phyloP scores from a whole-genome alignment of 371 early-diverging fungal genomes.

The Conidiobolus incongruus region DNA sequence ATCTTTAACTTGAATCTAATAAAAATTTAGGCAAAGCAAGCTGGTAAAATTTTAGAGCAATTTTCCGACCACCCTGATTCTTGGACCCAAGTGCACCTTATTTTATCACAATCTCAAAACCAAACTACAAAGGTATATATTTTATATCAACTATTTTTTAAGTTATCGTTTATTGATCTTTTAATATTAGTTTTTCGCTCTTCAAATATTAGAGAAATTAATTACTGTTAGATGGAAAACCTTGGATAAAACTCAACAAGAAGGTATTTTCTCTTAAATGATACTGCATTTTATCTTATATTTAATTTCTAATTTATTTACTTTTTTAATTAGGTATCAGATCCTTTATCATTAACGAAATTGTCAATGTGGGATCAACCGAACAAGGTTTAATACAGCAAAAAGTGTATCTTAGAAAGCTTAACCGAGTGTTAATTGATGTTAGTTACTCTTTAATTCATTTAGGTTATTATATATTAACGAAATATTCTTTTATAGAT shows the following conservation, averaged over 20 bases:
- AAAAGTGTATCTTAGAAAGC: conserved; percentile 58
- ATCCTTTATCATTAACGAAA: conserved; percentile 72
- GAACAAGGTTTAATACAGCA: conserved; percentile 45
- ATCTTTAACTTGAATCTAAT: conserved; percentile 21
- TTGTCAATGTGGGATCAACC: conserved; percentile 73
- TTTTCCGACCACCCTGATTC: conserved; percentile 95
- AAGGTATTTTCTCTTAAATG: too few relatives aligned
- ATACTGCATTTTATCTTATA: conserved; percentile 5
- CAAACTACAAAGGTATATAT: conserved; percentile 77
- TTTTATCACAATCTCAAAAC: conserved; percentile 66
- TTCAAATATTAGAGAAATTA: conserved; percentile 89
- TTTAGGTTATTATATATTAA: not conserved
- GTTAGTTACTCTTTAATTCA: conserved; percentile 15
- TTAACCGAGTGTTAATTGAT: conserved; percentile 89
- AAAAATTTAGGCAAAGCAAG: conserved; percentile 50
- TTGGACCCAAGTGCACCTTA: conserved; percentile 89
- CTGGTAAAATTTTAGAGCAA: conserved; percentile 31
- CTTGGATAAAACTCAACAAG: conserved; percentile 70
- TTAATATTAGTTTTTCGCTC: conserved; percentile 66
- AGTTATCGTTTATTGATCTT: not conserved
- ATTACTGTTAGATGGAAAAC: conserved; percentile 96
- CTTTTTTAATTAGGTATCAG: conserved; percentile 46
- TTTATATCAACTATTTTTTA: not conserved
- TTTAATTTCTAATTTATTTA: not conserved
- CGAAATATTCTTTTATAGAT: conserved; percentile 34